Percentiles rank a stretch among this genome's conserved stretches.
Evolutionary conservation across 805 yeast species (phyloP).

Genomic region (Candida sanyiensis): DNA sequence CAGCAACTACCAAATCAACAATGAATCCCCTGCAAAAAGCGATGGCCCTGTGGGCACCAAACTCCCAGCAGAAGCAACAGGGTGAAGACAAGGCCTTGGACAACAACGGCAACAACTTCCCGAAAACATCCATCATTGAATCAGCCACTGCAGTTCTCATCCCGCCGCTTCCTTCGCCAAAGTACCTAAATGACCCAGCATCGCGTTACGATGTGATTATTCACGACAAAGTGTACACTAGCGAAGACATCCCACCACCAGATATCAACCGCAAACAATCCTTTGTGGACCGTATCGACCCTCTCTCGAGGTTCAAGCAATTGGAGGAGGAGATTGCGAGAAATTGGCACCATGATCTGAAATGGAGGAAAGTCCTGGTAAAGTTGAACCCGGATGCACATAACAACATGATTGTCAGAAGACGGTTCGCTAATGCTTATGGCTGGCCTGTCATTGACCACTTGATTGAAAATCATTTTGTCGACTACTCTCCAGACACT

Average conservation of each 20-base stretch:
- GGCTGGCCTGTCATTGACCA: constrained; percentile 83
- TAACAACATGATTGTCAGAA: constrained; percentile 65
- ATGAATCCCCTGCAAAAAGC: constrained; percentile 42
- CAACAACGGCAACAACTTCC: constrained; percentile 32
- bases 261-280: constrained; percentile 16
- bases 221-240: constrained; percentile 62
- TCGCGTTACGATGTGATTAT: constrained; percentile 53
- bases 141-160: constrained; percentile 61
- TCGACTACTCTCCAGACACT: too few species aligned
- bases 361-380: constrained; percentile 69
- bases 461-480: constrained; percentile 57
- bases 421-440: constrained; percentile 71
- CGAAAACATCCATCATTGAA: constrained; percentile 62
- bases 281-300: constrained; percentile 28
- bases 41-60: constrained; percentile 37
- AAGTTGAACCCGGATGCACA: constrained; percentile 70
- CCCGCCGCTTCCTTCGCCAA: constrained; percentile 64
- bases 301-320: constrained; percentile 37
- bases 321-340: constrained; percentile 66
- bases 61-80: constrained; percentile 18
- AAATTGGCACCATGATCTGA: constrained; percentile 60
- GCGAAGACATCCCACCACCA: constrained; percentile 39
- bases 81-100: constrained; percentile 10
- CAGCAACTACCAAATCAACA: constrained; percentile 24
- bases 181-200: constrained; percentile 58